Conservation (phyloP, 768 basidiomycete genomes). For the Mycena kentingensis region DNA sequence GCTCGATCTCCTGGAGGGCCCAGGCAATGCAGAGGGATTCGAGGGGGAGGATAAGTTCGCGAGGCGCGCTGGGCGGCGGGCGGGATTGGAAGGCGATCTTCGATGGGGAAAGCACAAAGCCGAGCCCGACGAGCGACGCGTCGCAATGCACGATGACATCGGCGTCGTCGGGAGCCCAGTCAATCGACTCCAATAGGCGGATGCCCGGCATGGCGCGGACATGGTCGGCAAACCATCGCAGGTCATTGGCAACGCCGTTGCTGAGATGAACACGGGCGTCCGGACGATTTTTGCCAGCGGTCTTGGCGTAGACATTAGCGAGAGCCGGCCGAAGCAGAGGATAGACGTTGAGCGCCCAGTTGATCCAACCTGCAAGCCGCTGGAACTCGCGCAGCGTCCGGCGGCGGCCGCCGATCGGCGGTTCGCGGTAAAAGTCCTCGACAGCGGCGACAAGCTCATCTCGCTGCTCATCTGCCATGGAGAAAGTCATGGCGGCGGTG, state of each 20-base stretch:
- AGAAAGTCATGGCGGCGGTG: conserved; percentile 31
- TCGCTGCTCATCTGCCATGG: conserved; percentile 8
- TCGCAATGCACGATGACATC: conserved; percentile 26
- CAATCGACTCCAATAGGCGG: conserved; percentile 21
- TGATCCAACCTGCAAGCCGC: conserved; percentile 36
- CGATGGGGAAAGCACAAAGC: conserved; percentile 22
- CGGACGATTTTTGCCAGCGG: conserved; percentile 22
- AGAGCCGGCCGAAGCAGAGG: conserved; percentile 34
- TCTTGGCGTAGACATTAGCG: conserved; percentile 33
- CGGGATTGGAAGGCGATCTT: conserved; percentile 17
- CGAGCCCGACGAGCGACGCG: conserved; percentile 23
- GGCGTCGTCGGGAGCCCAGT: conserved; percentile 19
- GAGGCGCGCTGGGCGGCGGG: neutral
- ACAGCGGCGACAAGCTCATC: conserved; percentile 9
- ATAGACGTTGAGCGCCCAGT: conserved; percentile 43
- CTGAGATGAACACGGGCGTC: conserved; percentile 30
- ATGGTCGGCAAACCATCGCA: conserved; percentile 33
- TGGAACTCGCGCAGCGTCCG: conserved; percentile 31
- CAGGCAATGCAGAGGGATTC: conserved; percentile 28
- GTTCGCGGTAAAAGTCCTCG: conserved; percentile 3
- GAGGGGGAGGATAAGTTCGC: conserved; percentile 26
- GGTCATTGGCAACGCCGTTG: conserved; percentile 22
- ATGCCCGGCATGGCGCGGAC: conserved; percentile 24
- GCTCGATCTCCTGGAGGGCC: conserved; percentile 5
- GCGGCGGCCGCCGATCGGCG: conserved; percentile 5